Evolutionary conservation across 73 alveolate genomes (phyloP), one percentile per base, ranked within the genome.

Genomic region (Uronychia binucleata): DNA sequence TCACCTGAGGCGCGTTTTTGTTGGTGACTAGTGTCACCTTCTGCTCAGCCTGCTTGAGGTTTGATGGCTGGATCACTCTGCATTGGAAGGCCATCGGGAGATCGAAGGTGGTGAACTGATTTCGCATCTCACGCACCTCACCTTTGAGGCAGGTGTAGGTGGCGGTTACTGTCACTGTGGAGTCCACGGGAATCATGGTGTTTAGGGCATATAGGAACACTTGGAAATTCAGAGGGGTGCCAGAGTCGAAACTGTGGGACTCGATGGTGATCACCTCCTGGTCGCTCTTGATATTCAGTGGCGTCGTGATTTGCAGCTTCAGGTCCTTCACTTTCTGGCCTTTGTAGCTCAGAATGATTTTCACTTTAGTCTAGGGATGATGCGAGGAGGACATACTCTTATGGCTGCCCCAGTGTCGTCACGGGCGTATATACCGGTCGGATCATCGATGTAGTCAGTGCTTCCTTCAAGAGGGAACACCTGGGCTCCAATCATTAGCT

Each of bases 361-460:
- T 89, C n/a, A 84, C 59, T 33, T 78, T 89, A 5, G 19, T 46
- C 67, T 46, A 46, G n/a, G n/a, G n/a, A 11, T 46, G 67, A 11
- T 46, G 19, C n/a, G 19, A 46, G 19, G 19, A 19, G 19, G 5
- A 46, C 67, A 11, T 83, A 89, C 67, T 74, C 92, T 35, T 0
- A 89, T 26, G 0, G 78, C 74, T 25, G 58, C 25, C 33, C 92
- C 92, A 14, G 33, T 31, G 28, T 83, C 92, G 33, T 80, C 82
- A 35, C 83, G 77, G 0, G 92, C 90, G 28, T 83, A 57, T 1
- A 59, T 31, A 19, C 82, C 82, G 31, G 77, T 30, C 5, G 91
- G 92, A 46, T 89, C 95, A 77, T 89, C 95, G 13, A 89, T 79
- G 59, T 89, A 89, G 27, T 83, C 91, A 28, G 79, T 76, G 26